These are phyloP conservation scores for Cryptosporidium tyzzeri DNA, from an alignment of 169 alveolate genomes.

Conservation along the genomic window DNA sequence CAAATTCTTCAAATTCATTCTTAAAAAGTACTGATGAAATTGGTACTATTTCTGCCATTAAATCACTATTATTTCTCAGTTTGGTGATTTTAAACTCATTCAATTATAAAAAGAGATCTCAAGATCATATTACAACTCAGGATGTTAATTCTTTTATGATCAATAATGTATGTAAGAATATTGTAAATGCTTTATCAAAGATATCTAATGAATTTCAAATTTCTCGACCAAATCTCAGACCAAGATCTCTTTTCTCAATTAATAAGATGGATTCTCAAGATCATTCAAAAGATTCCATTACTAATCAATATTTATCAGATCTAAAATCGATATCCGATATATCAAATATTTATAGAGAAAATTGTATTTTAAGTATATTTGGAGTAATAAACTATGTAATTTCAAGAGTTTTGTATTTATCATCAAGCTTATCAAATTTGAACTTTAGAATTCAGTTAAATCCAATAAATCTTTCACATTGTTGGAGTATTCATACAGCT, in stretches of 20 bases:
- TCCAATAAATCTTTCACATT: slow-evolving; percentile 18
- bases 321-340: neutral
- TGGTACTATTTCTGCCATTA: slow-evolving; percentile 11
- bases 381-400: slow-evolving; percentile 47
- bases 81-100: slow-evolving; percentile 8
- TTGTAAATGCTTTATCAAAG: neutral
- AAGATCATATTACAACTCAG: neutral
- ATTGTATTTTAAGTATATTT: neutral
- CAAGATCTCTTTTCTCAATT: slow-evolving; percentile 51
- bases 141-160: neutral
- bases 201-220: slow-evolving; percentile 34
- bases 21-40: slow-evolving; percentile 18
- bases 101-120: neutral
- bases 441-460: neutral
- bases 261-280: neutral
- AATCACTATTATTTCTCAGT: slow-evolving; percentile 25
- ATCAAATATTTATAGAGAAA: neutral
- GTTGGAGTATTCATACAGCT: slow-evolving; percentile 17
- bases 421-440: neutral
- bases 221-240: slow-evolving; percentile 12
- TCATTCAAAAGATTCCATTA: neutral
- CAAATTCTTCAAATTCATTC: slow-evolving; percentile 44
- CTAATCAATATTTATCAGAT: neutral
- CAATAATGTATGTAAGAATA: slow-evolving; percentile 14
- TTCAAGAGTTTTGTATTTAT: slow-evolving; percentile 1